Evolutionary conservation across 768 basidiomycete species (phyloP).

Genomic region (Xerocomellus dryophilus): DNA sequence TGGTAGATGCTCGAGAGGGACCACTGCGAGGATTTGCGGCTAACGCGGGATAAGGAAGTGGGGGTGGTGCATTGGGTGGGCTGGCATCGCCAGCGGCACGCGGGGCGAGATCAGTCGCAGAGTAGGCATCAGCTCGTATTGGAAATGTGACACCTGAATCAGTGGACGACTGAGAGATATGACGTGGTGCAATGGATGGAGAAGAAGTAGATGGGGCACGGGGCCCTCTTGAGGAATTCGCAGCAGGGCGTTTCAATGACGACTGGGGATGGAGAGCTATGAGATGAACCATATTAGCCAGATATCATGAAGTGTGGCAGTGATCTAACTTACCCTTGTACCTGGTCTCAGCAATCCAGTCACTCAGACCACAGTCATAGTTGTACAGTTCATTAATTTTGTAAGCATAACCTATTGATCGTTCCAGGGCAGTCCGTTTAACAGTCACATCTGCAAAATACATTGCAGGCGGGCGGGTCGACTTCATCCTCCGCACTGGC

Average conservation of each 20-base stretch:
- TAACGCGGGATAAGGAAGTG: conserved; percentile 74
- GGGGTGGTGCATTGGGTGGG: conserved; percentile 53
- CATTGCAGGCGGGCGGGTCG: conserved; percentile 63
- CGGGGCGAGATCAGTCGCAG: conserved; percentile 70
- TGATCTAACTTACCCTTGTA: conserved; percentile 45
- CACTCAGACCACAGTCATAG: conserved; percentile 70
- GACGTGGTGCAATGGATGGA: conserved; percentile 56
- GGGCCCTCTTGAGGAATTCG: conserved; percentile 21
- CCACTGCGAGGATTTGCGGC: conserved; percentile 36
- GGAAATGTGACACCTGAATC: conserved; percentile 80
- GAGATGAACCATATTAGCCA: conserved; percentile 2
- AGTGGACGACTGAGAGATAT: conserved; percentile 68
- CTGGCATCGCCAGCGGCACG: conserved; percentile 45
- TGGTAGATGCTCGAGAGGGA: conserved; percentile 31
- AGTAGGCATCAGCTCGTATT: conserved; percentile 70
- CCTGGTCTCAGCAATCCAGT: conserved; percentile 66
- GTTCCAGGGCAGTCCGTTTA: conserved; percentile 57
- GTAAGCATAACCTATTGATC: conserved; percentile 68
- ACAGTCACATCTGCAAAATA: conserved; percentile 60
- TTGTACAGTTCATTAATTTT: conserved; percentile 81
- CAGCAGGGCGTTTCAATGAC: conserved; percentile 27
- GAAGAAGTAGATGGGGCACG: conserved; percentile 38
- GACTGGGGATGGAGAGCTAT: conserved; percentile 22
- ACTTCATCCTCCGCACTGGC: conserved; percentile 32
- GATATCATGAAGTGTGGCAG: neutral